Conservation (phyloP, 2,329 filamentous ascomycete species). For the Ambrosiella xylebori region DNA sequence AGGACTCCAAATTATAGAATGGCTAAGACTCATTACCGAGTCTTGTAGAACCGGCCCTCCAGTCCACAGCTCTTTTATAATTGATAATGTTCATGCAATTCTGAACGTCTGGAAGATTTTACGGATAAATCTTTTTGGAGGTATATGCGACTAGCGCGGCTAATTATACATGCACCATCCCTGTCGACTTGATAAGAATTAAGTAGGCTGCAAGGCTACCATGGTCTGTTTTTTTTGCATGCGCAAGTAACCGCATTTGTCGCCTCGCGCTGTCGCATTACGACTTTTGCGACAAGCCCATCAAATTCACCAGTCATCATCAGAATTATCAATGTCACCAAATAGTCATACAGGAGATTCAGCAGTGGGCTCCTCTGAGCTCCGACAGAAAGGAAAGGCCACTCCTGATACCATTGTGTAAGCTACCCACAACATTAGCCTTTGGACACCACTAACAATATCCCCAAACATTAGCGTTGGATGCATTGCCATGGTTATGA, state of each 20-base stretch:
- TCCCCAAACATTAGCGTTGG: slow-evolving; percentile 24
- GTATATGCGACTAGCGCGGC: not conserved
- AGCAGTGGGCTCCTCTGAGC: slow-evolving; percentile 38
- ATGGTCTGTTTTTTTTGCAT: not conserved
- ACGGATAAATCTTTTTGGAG: not conserved
- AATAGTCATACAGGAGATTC: slow-evolving; percentile 28
- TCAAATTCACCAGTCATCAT: not conserved
- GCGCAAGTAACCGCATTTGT: not conserved
- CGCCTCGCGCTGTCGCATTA: not conserved
- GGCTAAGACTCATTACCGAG: too few species aligned
- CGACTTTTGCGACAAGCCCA: not conserved
- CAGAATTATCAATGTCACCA: slow-evolving; percentile 5
- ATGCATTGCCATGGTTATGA: slow-evolving; percentile 43
- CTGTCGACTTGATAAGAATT: slow-evolving; percentile 2
- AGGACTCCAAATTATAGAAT: too few species aligned
- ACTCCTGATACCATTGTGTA: slow-evolving; percentile 71
- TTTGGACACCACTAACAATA: not conserved
- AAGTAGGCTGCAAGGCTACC: not conserved
- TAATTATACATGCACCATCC: not conserved
- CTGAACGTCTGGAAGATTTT: not conserved
- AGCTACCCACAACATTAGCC: slow-evolving; percentile 1
- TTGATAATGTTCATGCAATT: not conserved
- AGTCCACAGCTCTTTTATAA: not conserved
- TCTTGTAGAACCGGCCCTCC: too few species aligned
- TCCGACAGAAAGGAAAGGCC: slow-evolving; percentile 58